Evolutionary conservation across 2,329 filamentous ascomycete genomes (phyloP).

Genomic region (Exophiala sideris): DNA sequence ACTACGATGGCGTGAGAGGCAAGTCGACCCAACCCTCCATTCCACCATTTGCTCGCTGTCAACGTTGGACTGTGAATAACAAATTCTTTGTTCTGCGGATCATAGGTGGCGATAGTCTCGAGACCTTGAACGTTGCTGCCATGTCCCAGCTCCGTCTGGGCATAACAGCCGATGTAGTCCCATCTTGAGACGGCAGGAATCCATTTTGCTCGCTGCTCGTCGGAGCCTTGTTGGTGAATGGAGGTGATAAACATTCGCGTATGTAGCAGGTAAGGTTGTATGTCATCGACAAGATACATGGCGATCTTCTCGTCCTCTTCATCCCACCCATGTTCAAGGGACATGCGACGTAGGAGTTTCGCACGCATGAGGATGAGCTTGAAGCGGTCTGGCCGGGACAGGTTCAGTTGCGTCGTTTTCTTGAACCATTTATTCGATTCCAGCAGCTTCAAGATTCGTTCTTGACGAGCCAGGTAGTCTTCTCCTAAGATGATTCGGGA

Average conservation of each 20-base stretch:
- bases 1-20: slow-evolving; percentile 54
- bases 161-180: slow-evolving; percentile 51
- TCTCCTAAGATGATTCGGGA: slow-evolving; percentile 43
- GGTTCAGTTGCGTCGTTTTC: slow-evolving; percentile 48
- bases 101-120: slow-evolving; percentile 47
- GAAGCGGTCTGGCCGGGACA: slow-evolving; percentile 51
- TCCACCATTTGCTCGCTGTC: slow-evolving; percentile 56
- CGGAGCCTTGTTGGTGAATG: slow-evolving; percentile 46
- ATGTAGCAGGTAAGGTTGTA: slow-evolving; percentile 51
- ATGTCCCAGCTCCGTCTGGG: slow-evolving; percentile 51
- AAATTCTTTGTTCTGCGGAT: slow-evolving; percentile 43
- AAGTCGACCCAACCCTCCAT: slow-evolving; percentile 50
- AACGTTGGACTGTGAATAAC: slow-evolving; percentile 47
- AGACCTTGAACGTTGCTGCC: slow-evolving; percentile 51
- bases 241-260: slow-evolving; percentile 50
- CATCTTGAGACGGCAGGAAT: slow-evolving; percentile 46
- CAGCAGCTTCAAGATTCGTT: slow-evolving; percentile 43
- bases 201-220: slow-evolving; percentile 47
- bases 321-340: slow-evolving; percentile 2
- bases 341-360: slow-evolving; percentile 36
- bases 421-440: slow-evolving; percentile 45
- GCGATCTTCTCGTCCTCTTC: slow-evolving; percentile 48
- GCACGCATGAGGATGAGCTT: slow-evolving; percentile 51
- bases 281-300: slow-evolving; percentile 51
- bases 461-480: slow-evolving; percentile 46